phyloP scores from a whole-genome alignment of 2,329 filamentous ascomycete genomes.

The Xylariaceae sp. region DNA sequence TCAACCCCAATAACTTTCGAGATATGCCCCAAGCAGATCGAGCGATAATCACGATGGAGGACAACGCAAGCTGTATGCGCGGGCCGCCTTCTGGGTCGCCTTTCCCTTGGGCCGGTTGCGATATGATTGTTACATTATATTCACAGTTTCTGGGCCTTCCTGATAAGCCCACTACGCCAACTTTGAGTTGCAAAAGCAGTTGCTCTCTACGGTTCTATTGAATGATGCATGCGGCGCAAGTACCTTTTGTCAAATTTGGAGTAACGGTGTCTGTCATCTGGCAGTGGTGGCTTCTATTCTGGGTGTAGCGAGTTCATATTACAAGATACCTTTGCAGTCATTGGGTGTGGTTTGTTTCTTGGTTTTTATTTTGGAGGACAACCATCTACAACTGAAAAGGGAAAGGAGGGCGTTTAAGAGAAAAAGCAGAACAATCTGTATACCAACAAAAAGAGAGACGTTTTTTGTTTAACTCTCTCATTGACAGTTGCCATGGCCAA shows the following conservation, averaged over 20 bases:
- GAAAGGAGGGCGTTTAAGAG: constrained; percentile 20
- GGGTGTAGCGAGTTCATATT: constrained; percentile 14
- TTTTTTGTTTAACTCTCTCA: neutral
- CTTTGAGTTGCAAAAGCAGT: constrained; percentile 4
- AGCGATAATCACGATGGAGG: neutral
- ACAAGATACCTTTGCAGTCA: constrained; percentile 17
- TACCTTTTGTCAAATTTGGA: constrained; percentile 16
- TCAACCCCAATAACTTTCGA: neutral
- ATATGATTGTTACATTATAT: constrained; percentile 6
- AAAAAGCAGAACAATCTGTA: constrained; percentile 26
- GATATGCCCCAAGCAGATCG: neutral
- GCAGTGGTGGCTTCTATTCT: constrained; percentile 17
- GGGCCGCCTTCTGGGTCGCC: too few species aligned
- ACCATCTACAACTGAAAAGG: constrained; percentile 6
- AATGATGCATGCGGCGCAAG: constrained; percentile 21
- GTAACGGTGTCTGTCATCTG: constrained; percentile 15
- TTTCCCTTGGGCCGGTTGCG: neutral
- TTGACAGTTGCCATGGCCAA: neutral
- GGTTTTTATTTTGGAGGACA: neutral
- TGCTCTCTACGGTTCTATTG: constrained; percentile 7
- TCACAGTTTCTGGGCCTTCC: constrained; percentile 5
- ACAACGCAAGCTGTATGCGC: neutral
- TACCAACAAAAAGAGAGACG: constrained; percentile 15
- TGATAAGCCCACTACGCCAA: neutral
- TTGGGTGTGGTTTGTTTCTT: constrained; percentile 1